Percentiles rank a stretch among this genome's conserved stretches.
Conservation (phyloP, 192 early-diverging fungal species). For the Coemansia sp. region DNA sequence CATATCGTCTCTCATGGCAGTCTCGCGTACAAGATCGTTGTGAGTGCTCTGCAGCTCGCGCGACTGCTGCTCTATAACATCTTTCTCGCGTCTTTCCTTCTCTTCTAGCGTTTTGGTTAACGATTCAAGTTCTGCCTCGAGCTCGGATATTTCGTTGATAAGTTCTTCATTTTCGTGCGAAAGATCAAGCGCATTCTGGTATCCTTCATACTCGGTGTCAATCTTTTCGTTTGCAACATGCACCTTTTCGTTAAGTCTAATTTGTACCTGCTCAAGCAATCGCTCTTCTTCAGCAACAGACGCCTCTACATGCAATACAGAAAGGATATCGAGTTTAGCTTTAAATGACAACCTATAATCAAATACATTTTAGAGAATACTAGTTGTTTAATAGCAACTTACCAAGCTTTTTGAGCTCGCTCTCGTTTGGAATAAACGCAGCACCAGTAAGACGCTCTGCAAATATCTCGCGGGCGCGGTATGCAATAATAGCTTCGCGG, state of each 20-base stretch:
- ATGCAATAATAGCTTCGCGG: conserved; percentile 32
- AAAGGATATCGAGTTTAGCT: not conserved
- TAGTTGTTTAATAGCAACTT: not conserved
- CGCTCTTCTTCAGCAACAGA: conserved; percentile 49
- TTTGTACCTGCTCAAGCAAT: conserved; percentile 40
- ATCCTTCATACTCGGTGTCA: conserved; percentile 24
- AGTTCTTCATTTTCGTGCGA: conserved; percentile 36
- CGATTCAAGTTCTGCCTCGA: conserved; percentile 39
- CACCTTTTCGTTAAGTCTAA: conserved; percentile 37
- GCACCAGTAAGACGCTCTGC: conserved; percentile 39
- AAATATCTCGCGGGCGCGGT: conserved; percentile 40
- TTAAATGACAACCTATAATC: no score
- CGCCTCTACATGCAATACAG: conserved; percentile 14
- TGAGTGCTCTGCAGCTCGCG: conserved; percentile 48
- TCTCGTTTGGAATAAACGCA: conserved; percentile 38
- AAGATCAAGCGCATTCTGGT: conserved; percentile 22
- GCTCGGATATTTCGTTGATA: conserved; percentile 10
- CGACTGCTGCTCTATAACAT: conserved; percentile 43
- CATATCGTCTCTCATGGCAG: conserved; percentile 38
- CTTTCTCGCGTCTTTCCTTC: conserved; percentile 41
- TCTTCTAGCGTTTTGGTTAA: conserved; percentile 25
- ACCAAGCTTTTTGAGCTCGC: conserved; percentile 46
- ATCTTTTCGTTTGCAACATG: conserved; percentile 30
- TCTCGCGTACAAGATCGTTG: conserved; percentile 50
- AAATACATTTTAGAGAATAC: no score